These are phyloP conservation scores for Arctium minus DNA, from an alignment of 129 eudicot genomes.

Conservation along the genomic window DNA sequence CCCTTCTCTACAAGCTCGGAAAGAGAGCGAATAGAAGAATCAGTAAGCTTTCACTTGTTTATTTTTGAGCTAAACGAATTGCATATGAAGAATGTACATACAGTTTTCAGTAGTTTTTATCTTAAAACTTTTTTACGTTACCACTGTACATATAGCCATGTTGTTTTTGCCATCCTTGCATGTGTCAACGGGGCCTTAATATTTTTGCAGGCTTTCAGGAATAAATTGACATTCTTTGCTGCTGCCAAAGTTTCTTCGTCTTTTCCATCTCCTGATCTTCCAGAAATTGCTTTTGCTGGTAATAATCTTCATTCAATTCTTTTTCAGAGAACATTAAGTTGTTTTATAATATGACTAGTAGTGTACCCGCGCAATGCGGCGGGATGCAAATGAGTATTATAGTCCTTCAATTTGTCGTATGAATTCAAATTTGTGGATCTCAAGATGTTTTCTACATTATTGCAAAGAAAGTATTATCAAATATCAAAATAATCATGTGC, in stretches of 20 bases:
- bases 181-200: not conserved
- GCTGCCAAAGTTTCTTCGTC: constrained; percentile 96
- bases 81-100: constrained; percentile 2
- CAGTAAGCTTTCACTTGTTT: constrained; percentile 43
- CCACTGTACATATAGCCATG: not conserved
- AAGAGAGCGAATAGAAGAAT: constrained; percentile 84
- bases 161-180: constrained; percentile 4
- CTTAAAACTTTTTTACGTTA: not conserved
- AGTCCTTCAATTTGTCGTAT: no score
- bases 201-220: constrained; percentile 63
- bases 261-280: constrained; percentile 75
- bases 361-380: no score
- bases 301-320: not conserved
- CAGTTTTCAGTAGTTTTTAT: not conserved
- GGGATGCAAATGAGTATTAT: no score
- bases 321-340: not conserved
- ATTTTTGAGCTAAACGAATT: not conserved
- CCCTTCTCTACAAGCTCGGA: constrained; percentile 70
- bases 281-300: constrained; percentile 99
- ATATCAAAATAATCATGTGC: no score
- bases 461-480: no score
- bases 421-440: no score
- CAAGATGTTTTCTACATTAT: no score
- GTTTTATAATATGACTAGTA: no score
- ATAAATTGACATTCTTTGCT: constrained; percentile 74